Evolutionary conservation across 441 rosid species (phyloP).

Genomic region (Syzygium malaccense): DNA sequence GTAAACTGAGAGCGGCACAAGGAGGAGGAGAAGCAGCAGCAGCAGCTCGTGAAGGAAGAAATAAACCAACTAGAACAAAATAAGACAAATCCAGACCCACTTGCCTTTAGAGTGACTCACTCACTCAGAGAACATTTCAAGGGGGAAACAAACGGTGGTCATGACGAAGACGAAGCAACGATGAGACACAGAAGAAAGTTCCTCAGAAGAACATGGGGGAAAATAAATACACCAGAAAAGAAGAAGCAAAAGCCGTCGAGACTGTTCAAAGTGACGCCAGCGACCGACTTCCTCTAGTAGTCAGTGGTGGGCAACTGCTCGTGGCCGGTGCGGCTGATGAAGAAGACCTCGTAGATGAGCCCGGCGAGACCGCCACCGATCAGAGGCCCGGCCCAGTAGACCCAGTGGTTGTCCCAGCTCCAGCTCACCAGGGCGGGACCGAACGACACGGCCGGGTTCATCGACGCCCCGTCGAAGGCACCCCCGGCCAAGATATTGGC

Average conservation of each 20-base stretch:
- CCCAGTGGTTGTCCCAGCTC: constrained; percentile 17
- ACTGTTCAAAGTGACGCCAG: neutral
- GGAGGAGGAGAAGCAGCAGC: neutral
- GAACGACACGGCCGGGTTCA: constrained; percentile 20
- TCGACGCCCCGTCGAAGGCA: constrained; percentile 15
- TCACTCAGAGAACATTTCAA: neutral
- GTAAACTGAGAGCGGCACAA: neutral
- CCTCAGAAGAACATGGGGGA: neutral
- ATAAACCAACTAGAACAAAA: neutral
- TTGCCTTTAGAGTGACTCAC: neutral
- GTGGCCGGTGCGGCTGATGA: constrained; percentile 10
- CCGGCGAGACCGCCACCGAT: constrained; percentile 19
- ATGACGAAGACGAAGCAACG: neutral
- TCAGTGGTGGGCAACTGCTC: constrained; percentile 13
- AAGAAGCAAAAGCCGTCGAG: neutral
- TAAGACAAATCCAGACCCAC: neutral
- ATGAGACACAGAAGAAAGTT: neutral
- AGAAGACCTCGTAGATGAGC: constrained; percentile 9
- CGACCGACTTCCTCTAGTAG: neutral
- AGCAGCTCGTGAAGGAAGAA: neutral
- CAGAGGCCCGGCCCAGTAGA: constrained; percentile 16
- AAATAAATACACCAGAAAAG: neutral
- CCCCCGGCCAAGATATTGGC: constrained; percentile 18
- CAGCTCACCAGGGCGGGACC: constrained; percentile 20
- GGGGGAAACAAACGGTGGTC: neutral